Evolutionary conservation across 2,329 filamentous ascomycete genomes (phyloP), one percentile per base, ranked within the genome.

Genomic region (Kalaharituber pfeilii): DNA sequence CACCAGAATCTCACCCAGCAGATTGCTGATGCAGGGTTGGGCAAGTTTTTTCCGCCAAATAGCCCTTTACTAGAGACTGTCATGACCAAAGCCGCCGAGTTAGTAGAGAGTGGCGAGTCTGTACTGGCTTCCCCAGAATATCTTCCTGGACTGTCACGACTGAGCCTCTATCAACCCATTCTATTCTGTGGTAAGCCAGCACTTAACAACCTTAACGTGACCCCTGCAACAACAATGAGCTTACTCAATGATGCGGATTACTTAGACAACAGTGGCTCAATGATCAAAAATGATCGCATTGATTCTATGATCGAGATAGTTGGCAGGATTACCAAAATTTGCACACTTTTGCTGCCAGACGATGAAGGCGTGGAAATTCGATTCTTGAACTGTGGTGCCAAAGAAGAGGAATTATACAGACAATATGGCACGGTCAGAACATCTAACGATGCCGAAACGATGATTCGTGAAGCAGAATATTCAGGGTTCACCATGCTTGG

Each of bases 191-290:
- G 49, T 50, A n/a, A 9, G 49, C 18, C 18, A 13, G 13, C 11
- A 5, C 22, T 3, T 18, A 24, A n/a, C 15, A 9, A 36, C 30
- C 11, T n/a, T 36, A n/a, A 36, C n/a, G n/a, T n/a, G n/a, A n/a
- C n/a, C n/a, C n/a, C n/a, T n/a, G n/a, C n/a, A n/a, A n/a, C n/a
- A n/a, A n/a, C n/a, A n/a, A n/a, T n/a, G n/a, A n/a, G n/a, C n/a
- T n/a, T n/a, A n/a, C n/a, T n/a, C n/a, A 36, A 36, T 18, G 18
- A n/a, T 50, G 25, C 25, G n/a, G 5, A 11, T 50, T 18, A 26
- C 26, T 15, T 39, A 39, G 50, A 52, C 24, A 52, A 52, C 29
- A 52, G 50, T 33, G 50, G 50, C 3, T 39, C 26, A 2, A 52
- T 52, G 50, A 36, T 20, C 3, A 39, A 18, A 5, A n/a, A 9